These are phyloP conservation scores for Blastobotrys aristatus DNA, from an alignment of 1,139 yeast species.

Conservation along the genomic window DNA sequence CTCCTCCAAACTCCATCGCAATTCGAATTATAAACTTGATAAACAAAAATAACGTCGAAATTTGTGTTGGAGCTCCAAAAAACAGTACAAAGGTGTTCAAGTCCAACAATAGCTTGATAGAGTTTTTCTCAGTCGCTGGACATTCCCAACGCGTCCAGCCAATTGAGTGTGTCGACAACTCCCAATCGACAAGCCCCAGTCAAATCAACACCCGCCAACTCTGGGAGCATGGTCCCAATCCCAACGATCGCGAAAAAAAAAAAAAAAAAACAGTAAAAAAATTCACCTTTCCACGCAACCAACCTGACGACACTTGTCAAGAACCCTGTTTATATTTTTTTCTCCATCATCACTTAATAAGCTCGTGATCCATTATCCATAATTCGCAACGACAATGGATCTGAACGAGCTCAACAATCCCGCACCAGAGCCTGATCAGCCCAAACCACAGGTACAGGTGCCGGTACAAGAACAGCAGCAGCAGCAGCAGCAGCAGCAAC, in stretches of 20 bases:
- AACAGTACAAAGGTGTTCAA: no score
- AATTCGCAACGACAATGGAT: constrained; percentile 7
- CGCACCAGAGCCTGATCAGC: not conserved
- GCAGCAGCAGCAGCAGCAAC: constrained; percentile 2
- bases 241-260: not conserved
- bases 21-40: no score
- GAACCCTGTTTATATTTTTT: no score
- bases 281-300: not conserved
- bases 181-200: not conserved
- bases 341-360: no score
- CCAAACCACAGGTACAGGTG: not conserved
- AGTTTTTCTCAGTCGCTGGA: not conserved
- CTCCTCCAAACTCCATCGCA: no score
- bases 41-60: no score
- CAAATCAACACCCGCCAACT: not conserved
- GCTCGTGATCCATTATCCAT: no score
- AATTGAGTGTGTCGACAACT: not conserved
- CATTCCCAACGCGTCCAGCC: not conserved
- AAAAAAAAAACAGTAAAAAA: no score
- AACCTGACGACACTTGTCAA: no score
- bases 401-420: constrained; percentile 12
- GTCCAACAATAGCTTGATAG: no score
- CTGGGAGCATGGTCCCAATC: no score
- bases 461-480: not conserved
- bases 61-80: no score